phyloP scores from a whole-genome alignment of 1,284 basidiomycete genomes.

The Testicularia cyperi region DNA sequence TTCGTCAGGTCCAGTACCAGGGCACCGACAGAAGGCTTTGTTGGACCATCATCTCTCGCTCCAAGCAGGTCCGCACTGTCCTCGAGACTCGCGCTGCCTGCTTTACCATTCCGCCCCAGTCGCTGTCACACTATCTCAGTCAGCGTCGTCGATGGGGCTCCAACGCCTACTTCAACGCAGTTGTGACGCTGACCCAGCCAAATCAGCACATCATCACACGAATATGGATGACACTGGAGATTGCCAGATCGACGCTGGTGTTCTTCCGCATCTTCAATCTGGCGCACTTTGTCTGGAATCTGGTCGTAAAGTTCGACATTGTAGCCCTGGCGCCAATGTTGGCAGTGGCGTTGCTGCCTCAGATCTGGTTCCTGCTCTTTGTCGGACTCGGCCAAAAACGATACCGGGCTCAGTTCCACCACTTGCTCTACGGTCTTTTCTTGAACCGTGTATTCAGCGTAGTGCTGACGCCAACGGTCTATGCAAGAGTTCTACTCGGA shows the following conservation, averaged over 20 bases:
- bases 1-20: conserved; percentile 24
- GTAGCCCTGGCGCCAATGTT: conserved; percentile 11
- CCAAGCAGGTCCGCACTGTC: conserved; percentile 17
- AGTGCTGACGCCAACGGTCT: conserved; percentile 18
- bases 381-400: conserved; percentile 8
- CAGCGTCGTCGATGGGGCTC: conserved; percentile 24
- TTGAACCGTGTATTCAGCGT: conserved; percentile 13
- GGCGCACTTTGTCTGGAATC: conserved; percentile 17
- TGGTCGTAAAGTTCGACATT: conserved; percentile 10
- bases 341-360: conserved; percentile 17
- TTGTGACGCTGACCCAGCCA: conserved; percentile 9
- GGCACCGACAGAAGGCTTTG: conserved; percentile 20
- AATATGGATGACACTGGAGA: conserved; percentile 17
- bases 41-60: conserved; percentile 26
- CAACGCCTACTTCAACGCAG: conserved; percentile 27
- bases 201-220: conserved; percentile 18
- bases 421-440: conserved; percentile 12
- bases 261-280: conserved; percentile 26
- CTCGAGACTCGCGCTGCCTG: conserved; percentile 21
- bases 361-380: conserved; percentile 24
- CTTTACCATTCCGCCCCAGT: conserved; percentile 24
- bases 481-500: conserved; percentile 16
- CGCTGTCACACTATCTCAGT: conserved; percentile 21
- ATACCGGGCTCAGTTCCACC: conserved; percentile 7
- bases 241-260: conserved; percentile 10